Evolutionary conservation across 768 basidiomycete species (phyloP), one percentile per base, ranked within the genome.

Genomic region (Suillus subluteus): DNA sequence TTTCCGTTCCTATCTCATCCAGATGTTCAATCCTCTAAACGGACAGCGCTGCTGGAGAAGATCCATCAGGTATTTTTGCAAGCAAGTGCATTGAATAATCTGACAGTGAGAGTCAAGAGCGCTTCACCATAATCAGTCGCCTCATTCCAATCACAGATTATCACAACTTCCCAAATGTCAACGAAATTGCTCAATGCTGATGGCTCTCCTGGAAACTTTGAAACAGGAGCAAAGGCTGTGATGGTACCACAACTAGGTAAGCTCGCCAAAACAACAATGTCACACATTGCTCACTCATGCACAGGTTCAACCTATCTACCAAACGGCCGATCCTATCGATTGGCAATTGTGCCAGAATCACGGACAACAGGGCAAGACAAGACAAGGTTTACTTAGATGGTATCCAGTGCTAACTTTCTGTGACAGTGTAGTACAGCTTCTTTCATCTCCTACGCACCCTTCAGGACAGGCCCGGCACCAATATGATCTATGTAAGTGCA

Each of bases 181-280:
- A 92, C 88, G 0, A 92, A 89, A 72, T 78, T 91, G 69, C 74
- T 91, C 41, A 84, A 86, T 66, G 78, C 82, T 2, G 88, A 92
- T 69, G 91, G 91, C 62, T 80, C 86, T 21, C 69, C 82, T n/a
- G 89, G 87, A 52, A 89, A 77, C 50, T 92, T 89, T 71, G 88
- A 91, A 67, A 85, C 87, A 52, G 85, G 90, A 38, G 82, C 84
- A 18, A 84, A 79, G 67, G 90, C 87, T 12, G 75, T 91, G 54
- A 84, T 94, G 84, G 79, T 87, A 46, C 91, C 91, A 54, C 85
- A 85, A 66, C 83, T 91, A 69, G 87, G 91, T 89, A 32, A 43
- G 41, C 18, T 30, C 59, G 11, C 18, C 5, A 21, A 13, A 41
- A 21, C 41, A 30, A 30, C 40, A 1, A 23, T 43, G 18, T 18